Percentiles rank a stretch among this genome's conserved stretches.
Evolutionary conservation across 768 basidiomycete species (phyloP).

Genomic region (Heimioporus sp.): DNA sequence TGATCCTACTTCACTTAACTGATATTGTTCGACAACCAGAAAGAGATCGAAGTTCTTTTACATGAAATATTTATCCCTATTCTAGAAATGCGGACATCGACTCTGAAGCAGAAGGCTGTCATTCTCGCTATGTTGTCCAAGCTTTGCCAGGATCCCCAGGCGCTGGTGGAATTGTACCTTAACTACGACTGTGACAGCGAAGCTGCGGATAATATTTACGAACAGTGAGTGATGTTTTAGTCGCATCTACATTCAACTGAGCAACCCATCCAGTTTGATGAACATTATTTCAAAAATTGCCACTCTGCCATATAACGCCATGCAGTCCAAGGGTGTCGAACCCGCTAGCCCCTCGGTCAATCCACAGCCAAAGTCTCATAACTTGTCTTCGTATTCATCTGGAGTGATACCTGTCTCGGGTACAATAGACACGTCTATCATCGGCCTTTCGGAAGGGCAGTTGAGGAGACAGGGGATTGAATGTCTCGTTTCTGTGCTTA

Average conservation of each 20-base stretch:
- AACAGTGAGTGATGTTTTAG: slow-evolving; percentile 56
- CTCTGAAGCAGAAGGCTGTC: slow-evolving; percentile 90
- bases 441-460: slow-evolving; percentile 79
- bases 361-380: slow-evolving; percentile 38
- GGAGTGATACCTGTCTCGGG: slow-evolving; percentile 64
- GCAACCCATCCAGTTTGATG: slow-evolving; percentile 58
- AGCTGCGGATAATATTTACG: slow-evolving; percentile 95
- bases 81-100: slow-evolving; percentile 95
- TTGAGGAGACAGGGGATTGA: slow-evolving; percentile 92
- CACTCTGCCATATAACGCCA: slow-evolving; percentile 49
- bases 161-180: slow-evolving; percentile 95
- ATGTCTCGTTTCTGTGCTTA: slow-evolving; percentile 83
- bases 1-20: not conserved
- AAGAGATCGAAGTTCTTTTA: slow-evolving; percentile 98
- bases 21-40: slow-evolving; percentile 46
- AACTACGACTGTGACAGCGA: slow-evolving; percentile 99
- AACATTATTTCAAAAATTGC: slow-evolving; percentile 95
- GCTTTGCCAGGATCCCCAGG: slow-evolving; percentile 94
- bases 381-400: slow-evolving; percentile 53
- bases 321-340: slow-evolving; percentile 52
- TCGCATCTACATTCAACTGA: slow-evolving; percentile 6
- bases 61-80: slow-evolving; percentile 99
- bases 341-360: slow-evolving; percentile 59
- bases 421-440: slow-evolving; percentile 61
- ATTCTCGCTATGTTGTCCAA: slow-evolving; percentile 86